Evolutionary conservation across 441 rosid genomes (phyloP), one percentile per base, ranked within the genome.

Genomic region (Erodium trifolium): DNA sequence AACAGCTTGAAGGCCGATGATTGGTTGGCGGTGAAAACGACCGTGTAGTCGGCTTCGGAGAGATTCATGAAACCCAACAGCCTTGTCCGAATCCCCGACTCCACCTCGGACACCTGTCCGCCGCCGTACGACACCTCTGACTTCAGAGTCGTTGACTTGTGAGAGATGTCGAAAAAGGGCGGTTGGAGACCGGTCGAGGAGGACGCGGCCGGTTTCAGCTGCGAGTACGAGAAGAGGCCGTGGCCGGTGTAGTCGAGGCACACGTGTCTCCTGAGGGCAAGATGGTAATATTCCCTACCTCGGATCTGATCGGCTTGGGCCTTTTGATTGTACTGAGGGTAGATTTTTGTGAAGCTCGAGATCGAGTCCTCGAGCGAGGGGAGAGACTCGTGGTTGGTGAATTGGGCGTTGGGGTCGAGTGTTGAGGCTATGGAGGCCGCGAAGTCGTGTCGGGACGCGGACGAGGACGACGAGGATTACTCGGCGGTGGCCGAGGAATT

Each of bases 221-320:
- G 27, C 27, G 27, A 23, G 11, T 57, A 79, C 59, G 96, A 90
- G 79, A 87, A 90, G 14, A 93, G 86, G 70, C 98, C 98, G 12
- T 83, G 81, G 31, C 98, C 98, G 0, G 88, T 86, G 76, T 93
- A 93, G 77, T 93, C 98, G 69, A 93, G 93, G 74, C 96, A 93
- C 65, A 88, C 84, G 78, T 81, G 81, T 68, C 82, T 82, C 66
- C 89, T 75, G 39, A 74, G 67, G 65, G 27, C 27, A 23, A 23
- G 27, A 23, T 93, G 89, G 45, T 73, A 76, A 67, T 88, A 93
- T 13, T 90, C 92, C 39, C 76, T 79, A 12, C 80, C 81, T 73
- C 97, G 82, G 41, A 88, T 86, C 10, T 78, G 84, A 64, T 93
- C 97, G 47, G 89, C 79, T 34, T 65, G 82, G 23, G 72, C 63